Evolutionary conservation across 768 basidiomycete species (phyloP), one percentile per base, ranked within the genome.

Genomic region (Phallus indusiatus): DNA sequence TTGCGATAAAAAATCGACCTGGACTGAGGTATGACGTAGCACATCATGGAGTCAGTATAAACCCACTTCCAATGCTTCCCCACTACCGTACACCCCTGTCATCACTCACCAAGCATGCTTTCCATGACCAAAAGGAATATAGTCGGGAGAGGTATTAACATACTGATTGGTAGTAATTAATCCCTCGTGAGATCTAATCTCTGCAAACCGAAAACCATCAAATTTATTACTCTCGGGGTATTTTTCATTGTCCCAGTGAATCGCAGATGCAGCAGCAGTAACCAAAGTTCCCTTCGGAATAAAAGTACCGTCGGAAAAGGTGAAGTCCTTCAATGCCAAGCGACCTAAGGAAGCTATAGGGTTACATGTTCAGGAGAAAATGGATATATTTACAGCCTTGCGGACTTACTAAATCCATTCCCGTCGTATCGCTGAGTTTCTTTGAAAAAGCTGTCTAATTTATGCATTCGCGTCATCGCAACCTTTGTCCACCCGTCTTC

Each of bases 1-100:
- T 75, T 21, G 73, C 73, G 17, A 76, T 76, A 63, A 78, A 77
- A 64, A 78, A 76, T 12, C 77, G 69, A 33, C 77, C 75, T n/a
- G 77, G 75, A 59, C 75, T 76, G n/a, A n/a, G n/a, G n/a, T n/a
- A n/a, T n/a, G n/a, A n/a, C n/a, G n/a, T n/a, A n/a, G n/a, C n/a
- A n/a, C n/a, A n/a, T n/a, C n/a, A n/a, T n/a, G n/a, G n/a, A n/a
- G n/a, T n/a, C n/a, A n/a, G n/a, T n/a, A n/a, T n/a, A n/a, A n/a
- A n/a, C n/a, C n/a, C n/a, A n/a, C n/a, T n/a, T n/a, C n/a, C n/a
- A n/a, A n/a, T n/a, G n/a, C n/a, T n/a, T n/a, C n/a, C n/a, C n/a
- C n/a, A n/a, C n/a, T n/a, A n/a, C n/a, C n/a, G n/a, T n/a, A n/a
- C n/a, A n/a, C n/a, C n/a, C n/a, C n/a, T n/a, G n/a, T n/a, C n/a